A percentile compares a stretch with the other conserved stretches of the same genome.
Conservation (phyloP, 306 rosid species). For the Luffa acutangula region DNA sequence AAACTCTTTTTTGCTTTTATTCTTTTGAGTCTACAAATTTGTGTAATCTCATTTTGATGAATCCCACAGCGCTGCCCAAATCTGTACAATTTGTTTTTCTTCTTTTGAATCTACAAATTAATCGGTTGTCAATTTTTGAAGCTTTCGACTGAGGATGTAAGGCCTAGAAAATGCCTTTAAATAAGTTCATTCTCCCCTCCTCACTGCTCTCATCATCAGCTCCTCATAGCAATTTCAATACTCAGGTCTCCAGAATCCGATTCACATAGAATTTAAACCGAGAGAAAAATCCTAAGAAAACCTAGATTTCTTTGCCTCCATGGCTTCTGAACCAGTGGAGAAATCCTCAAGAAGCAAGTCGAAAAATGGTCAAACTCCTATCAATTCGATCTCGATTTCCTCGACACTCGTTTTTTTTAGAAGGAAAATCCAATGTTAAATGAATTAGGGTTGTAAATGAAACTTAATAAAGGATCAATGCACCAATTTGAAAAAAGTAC, state of each 20-base stretch:
- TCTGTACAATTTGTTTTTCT: no score
- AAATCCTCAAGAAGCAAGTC: constrained; percentile 54
- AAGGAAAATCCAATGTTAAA: constrained; percentile 72
- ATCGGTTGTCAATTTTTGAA: neutral
- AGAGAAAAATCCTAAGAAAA: constrained; percentile 18
- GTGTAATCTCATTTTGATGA: no score
- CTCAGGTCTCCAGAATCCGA: neutral
- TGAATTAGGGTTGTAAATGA: constrained; percentile 20
- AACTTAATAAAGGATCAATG: no score
- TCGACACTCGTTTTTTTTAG: constrained; percentile 59
- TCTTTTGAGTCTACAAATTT: no score
- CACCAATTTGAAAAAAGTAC: no score
- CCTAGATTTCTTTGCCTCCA: constrained; percentile 75
- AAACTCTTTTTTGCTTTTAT: no score
- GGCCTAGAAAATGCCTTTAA: neutral
- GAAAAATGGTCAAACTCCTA: constrained; percentile 59
- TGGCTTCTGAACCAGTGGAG: constrained; percentile 77
- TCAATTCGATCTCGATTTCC: constrained; percentile 44
- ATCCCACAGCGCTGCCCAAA: no score
- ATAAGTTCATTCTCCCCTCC: neutral
- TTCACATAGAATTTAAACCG: neutral
- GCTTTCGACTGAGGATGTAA: neutral
- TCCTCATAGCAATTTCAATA: neutral
- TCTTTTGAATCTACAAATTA: no score
- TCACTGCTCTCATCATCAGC: neutral